Evolutionary conservation across 768 basidiomycete genomes (phyloP).

Genomic region (Cystobasidium ongulense): DNA sequence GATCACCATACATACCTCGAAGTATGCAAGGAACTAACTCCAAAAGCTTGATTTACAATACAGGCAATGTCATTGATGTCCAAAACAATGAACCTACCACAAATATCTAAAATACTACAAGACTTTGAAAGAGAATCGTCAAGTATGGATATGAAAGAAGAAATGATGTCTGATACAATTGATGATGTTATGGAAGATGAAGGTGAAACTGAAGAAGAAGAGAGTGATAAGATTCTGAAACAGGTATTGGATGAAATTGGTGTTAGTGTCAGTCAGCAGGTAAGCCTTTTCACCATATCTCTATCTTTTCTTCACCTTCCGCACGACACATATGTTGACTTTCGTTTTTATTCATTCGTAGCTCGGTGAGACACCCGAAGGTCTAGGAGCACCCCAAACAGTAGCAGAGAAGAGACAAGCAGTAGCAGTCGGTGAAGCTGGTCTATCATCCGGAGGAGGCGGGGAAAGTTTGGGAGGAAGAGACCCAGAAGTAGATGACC

Average conservation of each 20-base stretch:
- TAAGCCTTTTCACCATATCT: conserved; percentile 36
- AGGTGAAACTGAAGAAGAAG: conserved; percentile 84
- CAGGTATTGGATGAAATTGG: conserved; percentile 97
- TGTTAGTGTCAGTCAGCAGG: conserved; percentile 73
- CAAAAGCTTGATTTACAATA: neutral
- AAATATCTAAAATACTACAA: conserved; percentile 91
- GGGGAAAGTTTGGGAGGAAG: conserved; percentile 37
- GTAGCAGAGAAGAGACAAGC: conserved; percentile 61
- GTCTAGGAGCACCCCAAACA: conserved; percentile 28
- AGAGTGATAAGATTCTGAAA: conserved; percentile 87
- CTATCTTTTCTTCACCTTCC: neutral
- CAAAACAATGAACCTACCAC: conserved; percentile 83
- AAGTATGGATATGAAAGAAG: conserved; percentile 99
- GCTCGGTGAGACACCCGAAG: conserved; percentile 41
- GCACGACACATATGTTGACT: no score
- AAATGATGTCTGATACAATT: conserved; percentile 98
- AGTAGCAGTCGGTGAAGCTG: conserved; percentile 72
- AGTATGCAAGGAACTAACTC: no score
- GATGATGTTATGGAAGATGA: conserved; percentile 89
- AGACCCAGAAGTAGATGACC: conserved; percentile 73
- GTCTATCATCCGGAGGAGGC: conserved; percentile 46
- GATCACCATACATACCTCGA: neutral
- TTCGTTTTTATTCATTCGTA: neutral
- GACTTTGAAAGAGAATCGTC: conserved; percentile 96
- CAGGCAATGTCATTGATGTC: conserved; percentile 99